Base-by-base conservation (phyloP, 2,329 filamentous ascomycete genomes). In the Fusarium sp. region DNA sequence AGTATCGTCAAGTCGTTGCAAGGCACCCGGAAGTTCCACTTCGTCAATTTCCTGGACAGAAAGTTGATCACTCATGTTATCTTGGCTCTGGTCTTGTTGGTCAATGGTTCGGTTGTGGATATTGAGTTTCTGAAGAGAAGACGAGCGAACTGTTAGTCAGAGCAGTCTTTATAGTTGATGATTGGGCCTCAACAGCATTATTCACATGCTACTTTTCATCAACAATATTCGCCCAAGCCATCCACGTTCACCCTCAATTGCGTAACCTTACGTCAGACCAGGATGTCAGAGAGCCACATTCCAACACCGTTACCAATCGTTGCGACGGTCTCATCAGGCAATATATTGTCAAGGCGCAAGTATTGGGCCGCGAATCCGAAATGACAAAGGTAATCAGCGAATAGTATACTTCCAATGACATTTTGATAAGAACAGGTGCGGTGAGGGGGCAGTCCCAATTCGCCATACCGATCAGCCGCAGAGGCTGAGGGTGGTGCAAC, bases 71-170 rank as follows among this genome's bases (percentile, higher is more conserved):
- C 35, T 28, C 33, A 54, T 40, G 6, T n/a, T 28, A 28, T 54
- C 15, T 10, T 35, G 5, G 3, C 19, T 38, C 23, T n/a, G 28
- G 2, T 37, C 10, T 9, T 12, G 23, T n/a, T 6, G 6, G 2
- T 6, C 2, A 15, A 25, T 15, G 9, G 1, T 5, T 21, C 12
- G 6, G n/a, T 10, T 15, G 4, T 15, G 6, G 0, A 8, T 25
- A 0, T 25, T 8, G 12, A 1, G 49, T 8, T 35, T 25, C 6
- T 35, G 9, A 25, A 2, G 4, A 25, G 18, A 2, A 11, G 12
- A 15, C 9, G 9, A 15, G 6, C 9, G 6, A 5, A 15, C n/a
- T 19, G 5, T 25, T 11, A 2, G n/a, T 15, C 32, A 23, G n/a
- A 6, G n/a, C 4, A 52, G n/a, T 15, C 32, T 52, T 52, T 52